A percentile compares a stretch with the other conserved stretches of the same genome.
Conservation (phyloP, 169 alveolate genomes). For the Toxoplasma gondii region DNA sequence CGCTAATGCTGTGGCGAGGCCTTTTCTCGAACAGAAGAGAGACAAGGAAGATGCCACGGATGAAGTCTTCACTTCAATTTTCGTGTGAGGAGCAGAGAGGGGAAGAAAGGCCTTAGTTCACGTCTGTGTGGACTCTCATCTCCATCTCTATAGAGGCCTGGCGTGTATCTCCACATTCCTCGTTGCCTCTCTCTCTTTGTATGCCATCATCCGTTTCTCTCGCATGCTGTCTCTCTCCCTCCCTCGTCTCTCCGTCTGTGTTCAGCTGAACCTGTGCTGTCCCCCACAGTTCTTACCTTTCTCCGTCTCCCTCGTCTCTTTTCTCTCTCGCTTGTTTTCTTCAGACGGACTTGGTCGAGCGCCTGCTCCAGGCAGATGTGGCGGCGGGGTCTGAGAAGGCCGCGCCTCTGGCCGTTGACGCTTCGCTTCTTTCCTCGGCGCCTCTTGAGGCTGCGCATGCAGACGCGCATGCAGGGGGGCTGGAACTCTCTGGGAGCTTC, state of each 20-base stretch:
- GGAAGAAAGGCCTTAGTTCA: too few relatives aligned
- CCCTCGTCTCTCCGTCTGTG: too few relatives aligned
- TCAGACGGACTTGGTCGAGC: slow-evolving; percentile 48
- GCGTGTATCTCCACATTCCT: too few relatives aligned
- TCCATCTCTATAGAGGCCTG: too few relatives aligned
- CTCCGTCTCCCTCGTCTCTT: background rate
- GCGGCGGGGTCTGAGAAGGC: background rate
- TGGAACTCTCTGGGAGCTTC: background rate
- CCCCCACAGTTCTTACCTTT: background rate
- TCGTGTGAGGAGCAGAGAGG: too few relatives aligned
- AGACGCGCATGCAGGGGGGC: background rate
- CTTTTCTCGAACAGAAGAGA: too few relatives aligned
- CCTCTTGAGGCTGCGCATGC: background rate
- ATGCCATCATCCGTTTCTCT: background rate
- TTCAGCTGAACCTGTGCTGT: too few relatives aligned
- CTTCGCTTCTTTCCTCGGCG: background rate
- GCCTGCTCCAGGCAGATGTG: slow-evolving; percentile 35
- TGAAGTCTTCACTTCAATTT: too few relatives aligned
- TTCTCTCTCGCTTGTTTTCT: background rate
- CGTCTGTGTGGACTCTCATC: too few relatives aligned
- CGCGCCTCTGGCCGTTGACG: background rate
- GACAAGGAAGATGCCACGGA: too few relatives aligned
- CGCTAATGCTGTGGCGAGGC: too few relatives aligned
- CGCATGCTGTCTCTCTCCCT: too few relatives aligned
- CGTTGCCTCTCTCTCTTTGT: background rate